phyloP scores from a whole-genome alignment of 2,329 filamentous ascomycete species.

The Xylaria polymorpha region DNA sequence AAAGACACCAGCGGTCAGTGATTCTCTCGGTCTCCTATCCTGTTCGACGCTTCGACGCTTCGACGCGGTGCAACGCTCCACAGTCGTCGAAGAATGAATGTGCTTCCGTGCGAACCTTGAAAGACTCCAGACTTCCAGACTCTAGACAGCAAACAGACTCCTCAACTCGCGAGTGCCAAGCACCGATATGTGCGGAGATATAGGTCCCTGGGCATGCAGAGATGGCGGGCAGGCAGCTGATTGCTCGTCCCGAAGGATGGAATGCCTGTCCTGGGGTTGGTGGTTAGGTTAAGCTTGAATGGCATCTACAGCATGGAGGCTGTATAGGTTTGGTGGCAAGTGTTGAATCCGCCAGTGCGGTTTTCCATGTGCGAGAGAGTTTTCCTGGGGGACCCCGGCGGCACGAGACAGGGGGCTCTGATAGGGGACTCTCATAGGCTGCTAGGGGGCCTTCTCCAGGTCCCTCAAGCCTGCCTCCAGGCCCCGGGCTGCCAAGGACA shows the following conservation, averaged over 20 bases:
- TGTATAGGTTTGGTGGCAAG: no score
- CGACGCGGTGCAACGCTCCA: conserved; percentile 20
- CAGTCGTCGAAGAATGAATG: background rate
- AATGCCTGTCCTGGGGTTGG: conserved; percentile 13
- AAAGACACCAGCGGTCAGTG: background rate
- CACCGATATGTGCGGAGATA: background rate
- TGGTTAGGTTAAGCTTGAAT: no score
- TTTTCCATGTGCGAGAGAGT: background rate
- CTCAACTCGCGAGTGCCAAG: background rate
- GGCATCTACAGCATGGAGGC: background rate
- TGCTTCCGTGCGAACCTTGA: background rate
- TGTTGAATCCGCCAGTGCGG: background rate
- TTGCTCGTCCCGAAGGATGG: background rate
- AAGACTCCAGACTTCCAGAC: background rate
- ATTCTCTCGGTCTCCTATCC: conserved; percentile 12
- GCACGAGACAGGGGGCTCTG: conserved; percentile 27
- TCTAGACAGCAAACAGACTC: no score
- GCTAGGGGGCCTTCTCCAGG: conserved; percentile 11
- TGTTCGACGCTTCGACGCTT: background rate
- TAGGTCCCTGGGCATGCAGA: background rate
- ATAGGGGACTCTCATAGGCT: conserved; percentile 36
- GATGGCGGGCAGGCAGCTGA: background rate
- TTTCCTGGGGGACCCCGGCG: conserved; percentile 15
- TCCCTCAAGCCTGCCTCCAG: background rate
- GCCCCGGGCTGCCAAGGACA: conserved; percentile 29